phyloP scores from a whole-genome alignment of 1,139 yeast genomes.

The Martiniozyma asiatica region DNA sequence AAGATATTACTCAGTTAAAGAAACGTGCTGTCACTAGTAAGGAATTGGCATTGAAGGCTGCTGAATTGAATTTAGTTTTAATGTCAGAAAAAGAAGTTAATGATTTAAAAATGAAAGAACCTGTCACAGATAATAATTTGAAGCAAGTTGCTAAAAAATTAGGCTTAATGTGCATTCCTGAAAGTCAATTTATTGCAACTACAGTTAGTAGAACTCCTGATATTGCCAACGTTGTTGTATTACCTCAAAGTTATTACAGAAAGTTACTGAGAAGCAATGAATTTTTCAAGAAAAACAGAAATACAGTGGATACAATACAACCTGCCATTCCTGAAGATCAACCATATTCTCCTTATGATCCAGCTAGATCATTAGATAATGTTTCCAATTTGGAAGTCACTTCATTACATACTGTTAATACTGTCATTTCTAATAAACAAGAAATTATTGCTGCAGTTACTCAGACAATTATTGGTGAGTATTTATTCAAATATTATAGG shows the following conservation, averaged over 20 bases:
- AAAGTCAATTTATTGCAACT: constrained; percentile 44
- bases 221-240: constrained; percentile 43
- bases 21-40: constrained; percentile 17
- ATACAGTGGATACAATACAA: constrained; percentile 23
- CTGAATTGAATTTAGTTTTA: constrained; percentile 34
- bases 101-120: constrained; percentile 10
- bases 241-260: constrained; percentile 54
- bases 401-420: constrained; percentile 32
- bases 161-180: constrained; percentile 45
- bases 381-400: constrained; percentile 7
- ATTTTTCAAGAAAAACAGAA: constrained; percentile 21
- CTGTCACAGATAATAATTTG: constrained; percentile 18
- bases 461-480: constrained; percentile 90
- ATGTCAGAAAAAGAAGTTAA: constrained; percentile 26
- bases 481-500: constrained; percentile 74
- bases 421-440: constrained; percentile 61
- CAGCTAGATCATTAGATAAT: constrained; percentile 4
- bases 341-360: constrained; percentile 6
- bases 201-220: constrained; percentile 46
- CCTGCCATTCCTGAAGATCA: constrained; percentile 9
- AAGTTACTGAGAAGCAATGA: constrained; percentile 32
- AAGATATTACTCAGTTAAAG: constrained; percentile 18
- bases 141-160: constrained; percentile 28
- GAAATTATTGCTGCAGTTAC: constrained; percentile 81
- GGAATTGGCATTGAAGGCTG: constrained; percentile 27